A percentile compares a stretch with the other conserved stretches of the same genome.
phyloP scores from a whole-genome alignment of 306 rosid genomes.

The Castanea crenata region DNA sequence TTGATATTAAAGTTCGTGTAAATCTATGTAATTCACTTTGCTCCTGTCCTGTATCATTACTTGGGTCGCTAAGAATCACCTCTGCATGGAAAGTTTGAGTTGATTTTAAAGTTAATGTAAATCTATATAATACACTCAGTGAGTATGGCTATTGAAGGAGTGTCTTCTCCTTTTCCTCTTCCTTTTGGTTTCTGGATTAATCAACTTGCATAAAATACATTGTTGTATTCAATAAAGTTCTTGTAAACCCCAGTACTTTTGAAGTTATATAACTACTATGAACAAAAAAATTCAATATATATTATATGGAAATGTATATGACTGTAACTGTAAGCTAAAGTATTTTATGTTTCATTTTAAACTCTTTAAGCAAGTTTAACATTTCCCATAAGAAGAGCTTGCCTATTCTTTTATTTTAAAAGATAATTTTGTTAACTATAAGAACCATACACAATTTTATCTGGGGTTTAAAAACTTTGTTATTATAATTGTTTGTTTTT shows the following conservation, averaged over 20 bases:
- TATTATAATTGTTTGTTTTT: not conserved
- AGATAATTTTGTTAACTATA: not conserved
- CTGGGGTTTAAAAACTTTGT: not conserved
- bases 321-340: not conserved
- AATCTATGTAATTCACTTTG: no score
- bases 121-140: no score
- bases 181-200: not conserved
- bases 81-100: not conserved
- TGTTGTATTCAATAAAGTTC: not conserved
- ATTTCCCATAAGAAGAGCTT: not conserved
- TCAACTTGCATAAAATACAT: not conserved
- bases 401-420: not conserved
- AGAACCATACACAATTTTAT: not conserved
- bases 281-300: not conserved
- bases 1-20: no score
- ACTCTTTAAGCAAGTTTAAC: not conserved
- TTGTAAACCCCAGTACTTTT: not conserved
- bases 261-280: not conserved
- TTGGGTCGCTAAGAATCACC: not conserved
- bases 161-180: not conserved
- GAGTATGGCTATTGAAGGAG: not conserved
- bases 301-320: not conserved
- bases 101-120: not conserved
- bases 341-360: not conserved
- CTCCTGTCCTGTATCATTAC: no score